Evolutionary conservation across 371 early-diverging fungal species (phyloP).

Genomic region (Coemansia sp.): DNA sequence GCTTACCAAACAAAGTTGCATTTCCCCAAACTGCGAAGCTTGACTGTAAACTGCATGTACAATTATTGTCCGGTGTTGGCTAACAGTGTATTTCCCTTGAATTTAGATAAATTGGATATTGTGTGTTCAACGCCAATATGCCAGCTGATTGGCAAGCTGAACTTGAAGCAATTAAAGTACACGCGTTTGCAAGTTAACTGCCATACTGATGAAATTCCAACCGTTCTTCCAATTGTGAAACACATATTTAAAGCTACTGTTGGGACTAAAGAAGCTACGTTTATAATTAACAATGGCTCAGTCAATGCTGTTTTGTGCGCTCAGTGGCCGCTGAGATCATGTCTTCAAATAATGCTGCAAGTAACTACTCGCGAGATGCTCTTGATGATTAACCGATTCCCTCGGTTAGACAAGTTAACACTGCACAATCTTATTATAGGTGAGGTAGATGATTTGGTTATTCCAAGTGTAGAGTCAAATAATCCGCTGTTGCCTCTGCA

Average conservation of each 20-base stretch:
- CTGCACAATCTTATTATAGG: not conserved
- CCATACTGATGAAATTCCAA: not conserved
- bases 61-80: constrained; percentile 1
- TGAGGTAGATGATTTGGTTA: not conserved
- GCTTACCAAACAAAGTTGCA: not conserved
- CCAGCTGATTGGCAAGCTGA: not conserved
- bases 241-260: not conserved
- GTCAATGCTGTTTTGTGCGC: not conserved
- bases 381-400: not conserved
- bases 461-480: not conserved
- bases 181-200: not conserved
- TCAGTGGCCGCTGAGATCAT: not conserved
- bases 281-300: not conserved
- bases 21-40: not conserved
- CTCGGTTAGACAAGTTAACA: not conserved
- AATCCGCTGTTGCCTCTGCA: not conserved
- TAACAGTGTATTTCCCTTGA: not conserved
- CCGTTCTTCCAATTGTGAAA: not conserved
- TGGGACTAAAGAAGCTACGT: not conserved
- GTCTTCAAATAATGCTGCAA: not conserved
- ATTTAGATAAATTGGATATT: not conserved
- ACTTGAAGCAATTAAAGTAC: not conserved
- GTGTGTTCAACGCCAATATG: not conserved
- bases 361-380: not conserved
- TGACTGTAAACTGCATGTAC: not conserved